Evolutionary conservation across 2,329 filamentous ascomycete genomes (phyloP), one percentile per base, ranked within the genome.

Genomic region (Metarhizium sp.): DNA sequence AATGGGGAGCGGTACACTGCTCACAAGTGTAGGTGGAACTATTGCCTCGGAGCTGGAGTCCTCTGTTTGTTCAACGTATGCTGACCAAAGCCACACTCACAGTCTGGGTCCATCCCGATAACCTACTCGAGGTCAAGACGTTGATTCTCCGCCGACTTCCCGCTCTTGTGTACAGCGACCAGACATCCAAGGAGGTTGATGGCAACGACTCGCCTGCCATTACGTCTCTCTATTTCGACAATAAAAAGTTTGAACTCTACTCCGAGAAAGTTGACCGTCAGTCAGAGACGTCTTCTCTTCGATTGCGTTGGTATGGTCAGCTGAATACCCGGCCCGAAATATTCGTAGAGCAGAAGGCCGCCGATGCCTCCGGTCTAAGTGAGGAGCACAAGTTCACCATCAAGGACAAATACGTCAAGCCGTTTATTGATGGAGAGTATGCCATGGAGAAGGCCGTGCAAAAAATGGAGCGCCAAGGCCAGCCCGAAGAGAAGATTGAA

Each of bases 201-300:
- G 84, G 84, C 49, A 84, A 81, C 58, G 82, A 91, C 61, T 92
- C 97, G 65, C 94, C 94, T 6, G 88, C 89, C 52, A 88, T 97
- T 61, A 97, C 92, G 16, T 96, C 92, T 30, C 83, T 99, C 43
- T 99, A 99, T 73, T 96, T 97, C 66, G 94, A 99, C 71, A 95
- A 86, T 67, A 78, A 83, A 45, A 85, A 86, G 61, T 97, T 99
- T 70, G 81, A 87, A 14, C 78, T 97, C 10, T 99, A 97, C 72
- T 83, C 82, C 14, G 82, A 87, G 64, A 97, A 97, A 73, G 85
- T 96, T 25, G 85, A 88, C 58, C 82, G 86, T 59, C 78, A 85
- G 58, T 78, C 83, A 1, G 85, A 91, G 64, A 89, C 90, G 6
- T 84, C 88, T 2, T 96, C 92, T 29, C 72, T 99, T 51, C 85